Evolutionary conservation across 371 early-diverging fungal species (phyloP), one percentile per base, ranked within the genome.

Genomic region (Mortierella sp.): DNA sequence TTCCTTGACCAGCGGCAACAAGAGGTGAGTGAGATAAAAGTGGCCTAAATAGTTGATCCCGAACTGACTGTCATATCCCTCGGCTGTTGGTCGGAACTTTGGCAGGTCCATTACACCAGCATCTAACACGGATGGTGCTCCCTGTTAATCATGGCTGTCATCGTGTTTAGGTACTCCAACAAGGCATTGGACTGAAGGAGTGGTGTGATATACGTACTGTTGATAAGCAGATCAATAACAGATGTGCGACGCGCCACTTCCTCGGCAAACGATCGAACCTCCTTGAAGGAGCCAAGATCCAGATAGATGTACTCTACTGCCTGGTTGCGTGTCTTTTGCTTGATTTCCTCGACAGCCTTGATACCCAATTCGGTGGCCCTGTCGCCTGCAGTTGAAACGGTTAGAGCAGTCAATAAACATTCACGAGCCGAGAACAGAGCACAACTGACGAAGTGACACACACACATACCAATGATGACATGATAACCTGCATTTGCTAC

Each of bases 41-140:
- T 69, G 76, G 2, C 74, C 68, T 6, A 74, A 55, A 25, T 79
- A 47, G 49, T 79, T 79, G 52, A 74, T 74, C 13, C 68, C 74
- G 29, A 74, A 74, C 41, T 74, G 74, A 31, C 74, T 67, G 44
- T 74, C 74, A 19, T 67, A 60, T 2, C 74, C 74, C 13, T 74
- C 74, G 0, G 53, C 74, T 16, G 68, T 74, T 7, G 68, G 74
- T 39, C 64, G 40, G 54, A 74, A 74, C 19, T n/a, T 63, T 45
- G 67, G 74, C 17, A 74, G 24, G 34, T 57, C 74, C 74, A 74
- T 74, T 25, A 74, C 68, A 3, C 74, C 74, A 14, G 74, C 74
- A 19, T 74, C 74, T 74, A 60, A 10, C 6, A 29, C 13, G 8
- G 12, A 46, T 25, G 41, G 17, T 17, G 34, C 10, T 10, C 7